Conservation (phyloP, 2,329 filamentous ascomycete genomes). For the Hymenoscyphus scutula region DNA sequence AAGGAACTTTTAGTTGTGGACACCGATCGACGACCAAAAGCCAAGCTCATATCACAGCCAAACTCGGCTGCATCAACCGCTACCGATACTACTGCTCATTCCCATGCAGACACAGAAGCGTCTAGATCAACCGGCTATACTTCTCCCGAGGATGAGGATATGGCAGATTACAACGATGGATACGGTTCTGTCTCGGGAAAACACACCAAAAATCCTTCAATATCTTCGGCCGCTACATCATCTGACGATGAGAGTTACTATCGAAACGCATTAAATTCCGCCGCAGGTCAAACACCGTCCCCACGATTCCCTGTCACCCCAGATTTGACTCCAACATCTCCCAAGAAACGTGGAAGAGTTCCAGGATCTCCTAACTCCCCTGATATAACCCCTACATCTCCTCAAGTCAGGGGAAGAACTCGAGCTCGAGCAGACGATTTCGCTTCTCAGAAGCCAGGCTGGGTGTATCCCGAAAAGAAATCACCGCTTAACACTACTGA, state of each 20-base stretch:
- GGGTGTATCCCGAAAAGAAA: neutral
- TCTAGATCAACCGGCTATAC: slow-evolving; percentile 12
- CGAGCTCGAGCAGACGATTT: slow-evolving; percentile 1
- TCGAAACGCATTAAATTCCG: slow-evolving; percentile 4
- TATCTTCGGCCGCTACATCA: slow-evolving; percentile 3
- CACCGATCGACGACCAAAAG: slow-evolving; percentile 36
- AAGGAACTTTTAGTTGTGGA: slow-evolving; percentile 69
- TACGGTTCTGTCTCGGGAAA: slow-evolving; percentile 9
- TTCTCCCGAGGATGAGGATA: slow-evolving; percentile 11
- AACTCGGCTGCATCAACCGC: slow-evolving; percentile 18
- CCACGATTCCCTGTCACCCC: slow-evolving; percentile 10
- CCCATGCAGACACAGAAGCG: slow-evolving; percentile 9
- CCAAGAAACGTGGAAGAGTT: slow-evolving; percentile 3
- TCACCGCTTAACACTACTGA: neutral
- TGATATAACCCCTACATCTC: neutral
- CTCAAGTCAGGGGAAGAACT: slow-evolving; percentile 2
- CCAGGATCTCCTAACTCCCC: neutral
- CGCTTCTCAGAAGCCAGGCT: neutral
- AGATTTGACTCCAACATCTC: slow-evolving; percentile 6
- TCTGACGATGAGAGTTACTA: slow-evolving; percentile 13
- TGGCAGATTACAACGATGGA: slow-evolving; percentile 10
- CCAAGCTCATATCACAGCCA: slow-evolving; percentile 28
- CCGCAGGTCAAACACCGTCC: slow-evolving; percentile 9
- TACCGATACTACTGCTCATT: slow-evolving; percentile 8
- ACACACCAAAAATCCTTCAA: slow-evolving; percentile 8